A percentile compares a stretch with the other conserved stretches of the same genome.
Conservation (phyloP, 371 early-diverging fungal genomes). For the Haplosporangium sp. region DNA sequence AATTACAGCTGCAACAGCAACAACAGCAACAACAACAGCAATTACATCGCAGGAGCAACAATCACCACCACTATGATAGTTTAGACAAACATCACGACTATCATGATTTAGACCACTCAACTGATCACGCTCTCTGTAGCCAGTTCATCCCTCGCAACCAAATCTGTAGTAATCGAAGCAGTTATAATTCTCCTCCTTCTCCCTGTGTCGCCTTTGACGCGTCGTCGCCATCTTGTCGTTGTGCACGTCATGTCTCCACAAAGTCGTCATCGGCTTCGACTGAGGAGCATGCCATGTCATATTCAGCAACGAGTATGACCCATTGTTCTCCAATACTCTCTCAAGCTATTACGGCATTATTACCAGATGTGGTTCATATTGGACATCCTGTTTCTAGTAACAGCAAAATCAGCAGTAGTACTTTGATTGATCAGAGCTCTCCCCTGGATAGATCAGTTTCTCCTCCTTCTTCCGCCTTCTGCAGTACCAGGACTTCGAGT, state of each 20-base stretch:
- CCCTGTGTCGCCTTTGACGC: slow-evolving; percentile 27
- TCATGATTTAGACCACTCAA: neutral
- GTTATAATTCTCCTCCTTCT: slow-evolving; percentile 23
- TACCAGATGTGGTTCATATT: slow-evolving; percentile 10
- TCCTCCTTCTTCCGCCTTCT: slow-evolving; percentile 1
- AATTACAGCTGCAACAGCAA: slow-evolving; percentile 11
- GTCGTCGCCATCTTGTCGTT: slow-evolving; percentile 31
- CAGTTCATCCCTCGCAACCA: neutral
- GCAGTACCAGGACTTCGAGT: slow-evolving; percentile 9
- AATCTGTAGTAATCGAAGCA: slow-evolving; percentile 4
- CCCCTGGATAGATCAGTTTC: slow-evolving; percentile 11
- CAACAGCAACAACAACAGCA: neutral
- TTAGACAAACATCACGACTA: neutral
- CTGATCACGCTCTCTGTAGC: neutral
- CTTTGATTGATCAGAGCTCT: slow-evolving; percentile 1
- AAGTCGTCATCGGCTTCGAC: slow-evolving; percentile 1
- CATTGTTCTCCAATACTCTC: slow-evolving; percentile 39
- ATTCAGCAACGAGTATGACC: slow-evolving; percentile 23
- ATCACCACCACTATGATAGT: slow-evolving; percentile 1
- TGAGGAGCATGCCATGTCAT: neutral
- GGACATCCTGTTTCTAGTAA: neutral
- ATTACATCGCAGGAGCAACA: neutral
- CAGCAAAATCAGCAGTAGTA: slow-evolving; percentile 4
- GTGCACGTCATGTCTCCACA: neutral
- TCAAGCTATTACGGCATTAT: slow-evolving; percentile 9